A percentile compares a stretch with the other conserved stretches of the same genome.
Evolutionary conservation across 139 green algal species (phyloP).

Genomic region (Chlamydomonas asymmetrica): DNA sequence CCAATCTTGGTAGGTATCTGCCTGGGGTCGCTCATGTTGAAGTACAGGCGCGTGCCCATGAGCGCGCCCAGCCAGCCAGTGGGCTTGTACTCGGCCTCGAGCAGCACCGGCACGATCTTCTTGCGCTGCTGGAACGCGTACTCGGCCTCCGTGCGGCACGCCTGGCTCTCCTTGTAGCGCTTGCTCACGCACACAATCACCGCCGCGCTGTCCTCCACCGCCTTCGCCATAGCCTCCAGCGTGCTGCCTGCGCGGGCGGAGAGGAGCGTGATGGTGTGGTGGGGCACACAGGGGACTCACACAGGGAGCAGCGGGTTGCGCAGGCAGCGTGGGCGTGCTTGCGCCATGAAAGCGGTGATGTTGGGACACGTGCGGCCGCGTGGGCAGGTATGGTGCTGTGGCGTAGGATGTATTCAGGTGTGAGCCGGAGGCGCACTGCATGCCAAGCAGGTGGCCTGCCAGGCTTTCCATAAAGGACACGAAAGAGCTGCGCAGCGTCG

Average conservation of each 20-base stretch:
- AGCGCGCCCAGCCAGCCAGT: slow-evolving; percentile 57
- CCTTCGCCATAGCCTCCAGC: slow-evolving; percentile 58
- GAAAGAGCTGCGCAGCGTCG: no score
- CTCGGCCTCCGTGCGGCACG: slow-evolving; percentile 58
- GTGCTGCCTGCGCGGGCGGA: slow-evolving; percentile 32
- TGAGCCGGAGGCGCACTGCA: no score
- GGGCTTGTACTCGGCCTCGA: slow-evolving; percentile 55
- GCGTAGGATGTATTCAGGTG: no score
- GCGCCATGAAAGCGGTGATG: no score
- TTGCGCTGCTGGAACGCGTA: slow-evolving; percentile 60
- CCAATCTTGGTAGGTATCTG: slow-evolving; percentile 36
- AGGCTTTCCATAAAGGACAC: no score
- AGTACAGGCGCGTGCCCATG: slow-evolving; percentile 61
- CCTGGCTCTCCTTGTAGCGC: slow-evolving; percentile 60
- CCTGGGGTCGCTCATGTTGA: slow-evolving; percentile 44
- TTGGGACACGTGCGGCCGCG: no score
- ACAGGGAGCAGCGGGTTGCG: no score
- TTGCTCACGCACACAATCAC: slow-evolving; percentile 58
- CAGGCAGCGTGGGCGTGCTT: no score
- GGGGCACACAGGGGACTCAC: no score
- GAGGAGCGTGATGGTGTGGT: no score
- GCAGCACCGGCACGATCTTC: slow-evolving; percentile 47
- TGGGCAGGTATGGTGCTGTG: no score
- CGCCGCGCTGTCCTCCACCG: slow-evolving; percentile 47
- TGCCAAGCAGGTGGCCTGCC: no score